Base-by-base conservation (phyloP, 2,329 filamentous ascomycete genomes). In the Pyrenophora seminiperda region DNA sequence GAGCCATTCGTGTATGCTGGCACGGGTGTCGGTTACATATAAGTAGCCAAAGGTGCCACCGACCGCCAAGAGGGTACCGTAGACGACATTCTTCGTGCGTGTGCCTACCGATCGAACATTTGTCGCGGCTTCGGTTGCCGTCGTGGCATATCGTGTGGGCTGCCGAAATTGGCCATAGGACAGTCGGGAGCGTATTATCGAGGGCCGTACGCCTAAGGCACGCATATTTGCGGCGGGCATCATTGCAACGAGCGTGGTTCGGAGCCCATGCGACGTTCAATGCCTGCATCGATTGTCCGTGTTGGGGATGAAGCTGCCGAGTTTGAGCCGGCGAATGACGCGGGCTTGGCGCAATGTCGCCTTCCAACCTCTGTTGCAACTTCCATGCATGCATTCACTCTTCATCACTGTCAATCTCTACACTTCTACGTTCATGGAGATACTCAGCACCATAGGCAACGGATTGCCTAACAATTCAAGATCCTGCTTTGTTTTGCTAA, bases 31-130 rank as follows among this genome's bases (percentile, higher is more conserved):
- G 41, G 80, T 82, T 45, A 75, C 62, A 60, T 82, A 82, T 50
- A 81, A 73, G 60, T 79, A 81, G 48, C 74, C 76, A 39, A 76
- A 74, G 20, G 70, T 68, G 15, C 77, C 63, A 6, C 70, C 72
- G 5, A 86, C 59, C 1, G 80, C 73, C 33, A 87, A 61, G 2
- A 81, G 76, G 15, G 83, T 81, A 40, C 83, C 81, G 51, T 79
- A 80, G 30, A 83, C 53, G 51, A 81, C 50, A 61, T 81, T 81
- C 55, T 77, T 77, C 11, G 79, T 61, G 36, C 77, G 74, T 3
- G 76, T 78, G 20, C 72, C 70, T 1, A 74, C 59, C 3, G 76
- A 77, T 30, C 66, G 68, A 22, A 67, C 66, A 40, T 72, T 68
- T 20, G 68, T 70, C 17, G 72, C 67, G 41, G 56, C 56, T 47